Base-by-base conservation (phyloP, 495 filamentous ascomycete genomes). In the Penicillium lagena region DNA sequence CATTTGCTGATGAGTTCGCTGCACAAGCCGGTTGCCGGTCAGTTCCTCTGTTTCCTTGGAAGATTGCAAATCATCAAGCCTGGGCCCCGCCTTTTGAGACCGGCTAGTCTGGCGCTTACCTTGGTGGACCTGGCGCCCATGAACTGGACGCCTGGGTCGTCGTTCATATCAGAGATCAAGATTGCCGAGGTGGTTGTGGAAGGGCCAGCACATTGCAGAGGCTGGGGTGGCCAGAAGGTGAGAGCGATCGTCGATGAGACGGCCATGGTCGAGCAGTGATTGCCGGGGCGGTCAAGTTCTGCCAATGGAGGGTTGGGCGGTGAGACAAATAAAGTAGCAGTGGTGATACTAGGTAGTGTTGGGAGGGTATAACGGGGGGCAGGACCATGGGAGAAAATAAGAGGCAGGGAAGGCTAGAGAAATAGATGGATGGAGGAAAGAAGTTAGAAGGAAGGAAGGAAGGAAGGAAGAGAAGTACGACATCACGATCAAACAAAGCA, bases 1-100 rank as follows among this genome's bases (percentile, higher is more conserved):
- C 52, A 71, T 71, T 38, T 67, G 57, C 46, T 50, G 64, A 39
- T 64, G 66, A 30, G 60, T 56, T 55, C 62, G 62, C 37, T 64
- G 66, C 27, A 59, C 54, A 55, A 61, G 62, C 71, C 76, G 35
- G 12, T 46, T 28, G 35, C 38, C 9, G 40, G 47, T 41, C 46
- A 42, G 41, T 50, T 52, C 22, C 17, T 22, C 6, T 22, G 22
- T 22, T 22, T 22, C 22, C 0, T 22, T 22, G 22, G 22, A 22
- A 22, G 22, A 22, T 3, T 22, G 22, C 22, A 22, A 22, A 22
- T 22, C 22, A 22, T 22, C 22, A 22, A 22, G 22, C 4, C 22
- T 4, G 22, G 22, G 52, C 58, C 57, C 67, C 62, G 48, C 56
- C 46, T 39, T 37, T 47, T 46, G 42, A 30, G 29, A 14, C 22